A percentile compares a stretch with the other conserved stretches of the same genome.
Evolutionary conservation across 2,329 filamentous ascomycete species (phyloP).

Genomic region (Didymella exigua): DNA sequence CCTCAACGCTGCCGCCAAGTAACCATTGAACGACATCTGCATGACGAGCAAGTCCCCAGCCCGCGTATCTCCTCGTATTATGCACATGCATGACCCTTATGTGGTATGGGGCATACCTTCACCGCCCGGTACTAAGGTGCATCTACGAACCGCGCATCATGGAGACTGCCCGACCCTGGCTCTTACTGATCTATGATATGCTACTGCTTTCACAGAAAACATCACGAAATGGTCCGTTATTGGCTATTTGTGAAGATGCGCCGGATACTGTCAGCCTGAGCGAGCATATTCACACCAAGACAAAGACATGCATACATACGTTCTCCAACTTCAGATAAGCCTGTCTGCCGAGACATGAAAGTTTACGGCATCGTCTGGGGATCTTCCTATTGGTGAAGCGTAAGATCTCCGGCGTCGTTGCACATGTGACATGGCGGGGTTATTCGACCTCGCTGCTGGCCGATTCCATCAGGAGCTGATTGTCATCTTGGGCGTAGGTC

Average conservation of each 20-base stretch:
- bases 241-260: conserved; percentile 33
- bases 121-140: conserved; percentile 16
- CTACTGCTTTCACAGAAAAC: not conserved
- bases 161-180: conserved; percentile 3
- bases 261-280: conserved; percentile 29
- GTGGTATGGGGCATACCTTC: not conserved
- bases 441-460: conserved; percentile 15
- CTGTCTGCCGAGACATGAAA: conserved; percentile 19
- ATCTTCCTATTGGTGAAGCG: conserved; percentile 30
- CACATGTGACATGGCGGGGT: conserved; percentile 40
- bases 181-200: conserved; percentile 18
- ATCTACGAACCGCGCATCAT: conserved; percentile 6
- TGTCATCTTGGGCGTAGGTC: not conserved
- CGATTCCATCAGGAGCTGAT: not conserved
- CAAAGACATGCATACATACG: conserved; percentile 6
- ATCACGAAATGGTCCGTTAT: conserved; percentile 3
- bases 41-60: not conserved
- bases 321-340: conserved; percentile 38
- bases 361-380: conserved; percentile 28
- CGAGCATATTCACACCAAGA: conserved; percentile 13
- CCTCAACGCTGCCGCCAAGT: conserved; percentile 5
- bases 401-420: conserved; percentile 28
- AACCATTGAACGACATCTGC: conserved; percentile 13
- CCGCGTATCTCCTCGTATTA: not conserved
- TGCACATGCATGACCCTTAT: not conserved